Evolutionary conservation across 176 grass and related monocot genomes (phyloP).

Genomic region (Urochloa ruziziensis): DNA sequence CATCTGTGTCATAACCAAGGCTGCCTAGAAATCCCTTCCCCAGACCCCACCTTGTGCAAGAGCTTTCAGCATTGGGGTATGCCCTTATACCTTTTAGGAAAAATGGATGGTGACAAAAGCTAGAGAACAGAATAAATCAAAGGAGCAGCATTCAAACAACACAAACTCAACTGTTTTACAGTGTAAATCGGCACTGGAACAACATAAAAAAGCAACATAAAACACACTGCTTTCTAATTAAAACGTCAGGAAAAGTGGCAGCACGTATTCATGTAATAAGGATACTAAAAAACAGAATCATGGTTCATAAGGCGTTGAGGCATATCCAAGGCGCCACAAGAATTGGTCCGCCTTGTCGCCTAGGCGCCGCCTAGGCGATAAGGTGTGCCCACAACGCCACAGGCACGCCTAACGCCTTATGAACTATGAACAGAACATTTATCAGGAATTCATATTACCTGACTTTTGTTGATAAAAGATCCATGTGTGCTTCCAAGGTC

Average conservation of each 20-base stretch:
- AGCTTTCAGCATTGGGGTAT: background rate
- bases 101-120: background rate
- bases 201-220: background rate
- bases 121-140: background rate
- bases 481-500: constrained; percentile 97
- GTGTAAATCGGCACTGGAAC: background rate
- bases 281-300: background rate
- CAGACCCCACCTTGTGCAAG: background rate
- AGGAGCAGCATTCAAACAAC: constrained; percentile 8
- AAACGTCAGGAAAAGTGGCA: background rate
- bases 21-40: background rate
- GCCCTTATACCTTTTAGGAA: background rate
- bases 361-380: no score
- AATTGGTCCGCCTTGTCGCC: no score
- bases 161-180: constrained; percentile 1
- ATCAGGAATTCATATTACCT: constrained; percentile 48
- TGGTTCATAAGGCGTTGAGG: no score
- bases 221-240: background rate
- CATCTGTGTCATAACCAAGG: background rate
- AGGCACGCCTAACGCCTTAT: no score
- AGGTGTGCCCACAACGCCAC: no score
- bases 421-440: constrained; percentile 9
- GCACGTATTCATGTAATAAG: background rate
- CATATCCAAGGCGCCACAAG: no score
- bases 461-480: constrained; percentile 85